Evolutionary conservation across 2,329 filamentous ascomycete genomes (phyloP).

Genomic region (Fusarium bulbicola): DNA sequence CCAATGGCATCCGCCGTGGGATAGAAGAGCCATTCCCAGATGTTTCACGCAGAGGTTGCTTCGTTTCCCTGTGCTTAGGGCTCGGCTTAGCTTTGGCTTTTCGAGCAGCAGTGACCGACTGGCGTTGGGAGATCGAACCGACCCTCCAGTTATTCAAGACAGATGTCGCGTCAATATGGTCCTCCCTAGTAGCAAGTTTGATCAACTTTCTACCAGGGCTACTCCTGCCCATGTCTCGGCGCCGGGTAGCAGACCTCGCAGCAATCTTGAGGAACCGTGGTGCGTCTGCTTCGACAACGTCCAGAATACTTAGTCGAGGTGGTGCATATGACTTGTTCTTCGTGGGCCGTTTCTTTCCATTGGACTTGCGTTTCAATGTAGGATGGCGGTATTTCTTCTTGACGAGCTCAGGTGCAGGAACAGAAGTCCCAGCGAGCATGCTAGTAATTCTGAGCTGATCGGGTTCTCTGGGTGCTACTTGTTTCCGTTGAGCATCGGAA

Average conservation of each 20-base stretch:
- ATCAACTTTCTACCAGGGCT: conserved; percentile 67
- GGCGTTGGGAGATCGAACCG: conserved; percentile 59
- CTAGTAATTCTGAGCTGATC: conserved; percentile 48
- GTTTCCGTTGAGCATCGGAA: conserved; percentile 32
- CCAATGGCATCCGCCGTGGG: not conserved
- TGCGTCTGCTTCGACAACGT: conserved; percentile 62
- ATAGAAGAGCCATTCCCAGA: conserved; percentile 35
- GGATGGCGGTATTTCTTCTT: conserved; percentile 32
- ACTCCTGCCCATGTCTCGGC: conserved; percentile 60
- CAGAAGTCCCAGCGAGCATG: conserved; percentile 35
- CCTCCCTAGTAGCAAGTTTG: conserved; percentile 66
- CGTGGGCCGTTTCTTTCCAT: conserved; percentile 3
- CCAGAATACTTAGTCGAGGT: conserved; percentile 68
- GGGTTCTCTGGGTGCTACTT: conserved; percentile 13
- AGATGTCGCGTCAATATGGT: conserved; percentile 66
- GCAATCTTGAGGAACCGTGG: conserved; percentile 70
- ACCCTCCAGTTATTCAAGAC: conserved; percentile 64
- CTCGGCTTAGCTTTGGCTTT: conserved; percentile 20
- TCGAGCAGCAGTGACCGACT: conserved; percentile 43
- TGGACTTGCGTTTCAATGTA: not conserved
- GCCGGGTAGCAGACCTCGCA: conserved; percentile 63
- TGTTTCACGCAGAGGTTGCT: conserved; percentile 33
- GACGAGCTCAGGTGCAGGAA: conserved; percentile 12
- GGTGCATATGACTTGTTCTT: conserved; percentile 37
- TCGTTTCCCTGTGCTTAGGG: conserved; percentile 4